Conservation (phyloP, 2,329 filamentous ascomycete genomes). For the Monosporascus cannonballus region DNA sequence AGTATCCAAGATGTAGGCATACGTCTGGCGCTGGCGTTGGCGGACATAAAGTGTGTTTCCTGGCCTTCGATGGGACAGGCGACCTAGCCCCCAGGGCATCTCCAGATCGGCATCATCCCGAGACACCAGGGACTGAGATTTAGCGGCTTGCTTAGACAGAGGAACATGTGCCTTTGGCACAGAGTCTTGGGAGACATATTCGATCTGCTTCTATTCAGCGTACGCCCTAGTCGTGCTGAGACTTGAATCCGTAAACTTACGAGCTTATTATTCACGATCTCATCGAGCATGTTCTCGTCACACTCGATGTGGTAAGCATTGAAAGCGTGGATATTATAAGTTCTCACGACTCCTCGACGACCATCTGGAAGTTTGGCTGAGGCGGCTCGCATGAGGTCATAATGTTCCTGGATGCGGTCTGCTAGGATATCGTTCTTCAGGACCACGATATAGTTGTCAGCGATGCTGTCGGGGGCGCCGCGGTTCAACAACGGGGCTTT, state of each 20-base stretch:
- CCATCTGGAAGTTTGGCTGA: slow-evolving; percentile 2
- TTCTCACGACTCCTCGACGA: slow-evolving; percentile 14
- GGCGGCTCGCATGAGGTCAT: slow-evolving; percentile 8
- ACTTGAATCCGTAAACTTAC: slow-evolving; percentile 6
- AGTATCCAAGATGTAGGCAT: slow-evolving; percentile 21
- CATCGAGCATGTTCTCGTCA: slow-evolving; percentile 14
- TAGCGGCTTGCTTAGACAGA: background rate
- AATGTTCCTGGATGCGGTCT: slow-evolving; percentile 10
- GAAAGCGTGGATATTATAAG: slow-evolving; percentile 15
- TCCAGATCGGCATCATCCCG: slow-evolving; percentile 6
- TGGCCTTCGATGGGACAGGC: slow-evolving; percentile 20
- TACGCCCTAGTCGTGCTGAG: background rate
- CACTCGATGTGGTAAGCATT: slow-evolving; percentile 22
- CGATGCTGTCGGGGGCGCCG: slow-evolving; percentile 9
- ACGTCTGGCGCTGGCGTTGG: slow-evolving; percentile 7
- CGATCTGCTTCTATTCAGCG: slow-evolving; percentile 15
- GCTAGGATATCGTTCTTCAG: slow-evolving; percentile 12
- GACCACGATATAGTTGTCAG: slow-evolving; percentile 21
- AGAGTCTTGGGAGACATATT: slow-evolving; percentile 17
- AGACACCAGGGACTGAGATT: background rate
- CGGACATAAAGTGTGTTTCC: slow-evolving; percentile 13
- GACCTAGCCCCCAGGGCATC: slow-evolving; percentile 18
- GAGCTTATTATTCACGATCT: slow-evolving; percentile 12
- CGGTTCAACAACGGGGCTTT: slow-evolving; percentile 14
- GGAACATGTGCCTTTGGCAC: slow-evolving; percentile 8